Evolutionary conservation across 768 basidiomycete genomes (phyloP), one percentile per base, ranked within the genome.

Genomic region (Trametes meyenii): DNA sequence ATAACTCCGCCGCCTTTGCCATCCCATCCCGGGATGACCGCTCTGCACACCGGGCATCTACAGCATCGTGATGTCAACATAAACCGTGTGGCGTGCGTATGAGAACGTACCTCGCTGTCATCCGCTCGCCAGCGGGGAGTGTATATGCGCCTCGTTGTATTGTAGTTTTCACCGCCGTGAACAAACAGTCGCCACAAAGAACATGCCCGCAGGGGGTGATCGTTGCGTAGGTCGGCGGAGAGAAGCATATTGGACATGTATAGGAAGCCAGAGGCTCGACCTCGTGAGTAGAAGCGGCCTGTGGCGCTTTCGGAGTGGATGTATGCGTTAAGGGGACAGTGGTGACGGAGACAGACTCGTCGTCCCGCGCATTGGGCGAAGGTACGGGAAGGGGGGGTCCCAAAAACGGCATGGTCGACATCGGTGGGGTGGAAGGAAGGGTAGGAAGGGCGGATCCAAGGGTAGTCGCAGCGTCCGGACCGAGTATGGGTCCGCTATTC

Each of bases 141-240:
- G 69, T 64, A 50, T 65, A 67, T 35, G 57, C 61, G 8, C 66
- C 77, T 19, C 88, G 81, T 60, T 83, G 76, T 55, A 85, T 72
- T 12, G 85, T 83, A 1, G 86, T 82, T 66, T 85, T 86, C 43
- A 92, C 82, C 0, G 90, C 86, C 2, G 82, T 84, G 62, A 90
- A 92, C 5, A 92, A 80, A 72, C 91, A 93, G 5, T 81, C 75
- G 1, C 89, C 90, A 65, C 91, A 92, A 62, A 86, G 85, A 40
- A 93, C 79, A 65, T 93, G 91, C 0, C 91, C 91, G 65, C 91
- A 93, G 0, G 88, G 89, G 0, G 90, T 92, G 48, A 93, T 71
- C 1, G 89, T 88, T 5, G 91, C 88, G 61, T 89, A 85, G 0
- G 84, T 84, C 0, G 90, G 90, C 0, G 88, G 82, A 42, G 79